Evolutionary conservation across 2,329 filamentous ascomycete species (phyloP).

Genomic region (Fusarium musae): DNA sequence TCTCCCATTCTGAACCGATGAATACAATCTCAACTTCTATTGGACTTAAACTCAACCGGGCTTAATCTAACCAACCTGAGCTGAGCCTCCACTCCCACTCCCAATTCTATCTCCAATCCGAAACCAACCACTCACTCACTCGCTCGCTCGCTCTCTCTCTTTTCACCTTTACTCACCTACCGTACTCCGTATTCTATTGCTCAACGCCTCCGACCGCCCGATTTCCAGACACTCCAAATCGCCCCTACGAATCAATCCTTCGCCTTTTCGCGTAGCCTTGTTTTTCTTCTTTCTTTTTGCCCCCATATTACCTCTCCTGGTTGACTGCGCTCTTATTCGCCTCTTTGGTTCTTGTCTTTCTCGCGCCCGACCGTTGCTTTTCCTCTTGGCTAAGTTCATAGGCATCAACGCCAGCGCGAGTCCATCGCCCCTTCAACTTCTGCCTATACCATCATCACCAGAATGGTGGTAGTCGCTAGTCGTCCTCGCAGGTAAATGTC

Average conservation of each 20-base stretch:
- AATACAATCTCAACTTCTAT: neutral
- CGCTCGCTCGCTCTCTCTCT: neutral
- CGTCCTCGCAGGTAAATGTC: constrained; percentile 68
- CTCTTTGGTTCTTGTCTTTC: constrained; percentile 20
- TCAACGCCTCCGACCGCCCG: constrained; percentile 22
- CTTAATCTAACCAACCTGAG: constrained; percentile 6
- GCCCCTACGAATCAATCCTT: constrained; percentile 17
- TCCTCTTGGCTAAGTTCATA: constrained; percentile 25
- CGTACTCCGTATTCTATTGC: constrained; percentile 20
- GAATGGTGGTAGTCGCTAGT: constrained; percentile 67
- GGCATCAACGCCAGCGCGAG: constrained; percentile 37
- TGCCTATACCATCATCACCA: constrained; percentile 53
- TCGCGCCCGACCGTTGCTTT: constrained; percentile 28
- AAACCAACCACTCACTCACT: constrained; percentile 11
- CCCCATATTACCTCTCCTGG: constrained; percentile 6
- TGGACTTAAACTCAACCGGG: constrained; percentile 3
- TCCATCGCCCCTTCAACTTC: constrained; percentile 41
- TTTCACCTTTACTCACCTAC: constrained; percentile 4
- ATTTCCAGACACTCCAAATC: constrained; percentile 17
- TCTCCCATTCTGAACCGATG: constrained; percentile 12
- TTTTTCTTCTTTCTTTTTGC: constrained; percentile 10
- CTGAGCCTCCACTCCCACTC: constrained; percentile 31
- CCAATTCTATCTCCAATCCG: constrained; percentile 31
- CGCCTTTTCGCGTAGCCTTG: constrained; percentile 17
- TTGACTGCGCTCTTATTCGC: constrained; percentile 21